A percentile compares a stretch with the other conserved stretches of the same genome.
Evolutionary conservation across 2,329 filamentous ascomycete genomes (phyloP).

Genomic region (Ophiobolus disseminans): DNA sequence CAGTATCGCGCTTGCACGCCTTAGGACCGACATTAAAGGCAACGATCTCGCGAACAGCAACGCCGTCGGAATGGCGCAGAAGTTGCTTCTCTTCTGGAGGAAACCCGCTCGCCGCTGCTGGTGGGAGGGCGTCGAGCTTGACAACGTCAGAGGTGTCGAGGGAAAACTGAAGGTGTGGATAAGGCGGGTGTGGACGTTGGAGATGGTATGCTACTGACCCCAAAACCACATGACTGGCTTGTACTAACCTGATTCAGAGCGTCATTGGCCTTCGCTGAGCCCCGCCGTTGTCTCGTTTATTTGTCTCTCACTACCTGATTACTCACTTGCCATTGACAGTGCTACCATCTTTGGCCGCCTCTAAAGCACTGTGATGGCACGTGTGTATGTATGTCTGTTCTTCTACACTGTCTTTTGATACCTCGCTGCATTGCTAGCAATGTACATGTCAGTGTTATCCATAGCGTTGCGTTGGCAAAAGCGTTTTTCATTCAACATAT

Average conservation of each 20-base stretch:
- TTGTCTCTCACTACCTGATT: constrained; percentile 5
- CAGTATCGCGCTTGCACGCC: constrained; percentile 88
- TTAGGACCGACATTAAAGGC: constrained; percentile 86
- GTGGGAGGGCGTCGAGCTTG: constrained; percentile 97
- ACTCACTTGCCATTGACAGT: constrained; percentile 6
- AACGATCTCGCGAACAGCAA: constrained; percentile 76
- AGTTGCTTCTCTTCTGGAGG: constrained; percentile 95
- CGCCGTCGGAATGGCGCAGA: constrained; percentile 97
- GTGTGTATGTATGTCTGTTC: constrained; percentile 13
- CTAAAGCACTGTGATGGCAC: background rate
- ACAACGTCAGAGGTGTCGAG: constrained; percentile 86
- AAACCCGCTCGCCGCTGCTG: constrained; percentile 96
- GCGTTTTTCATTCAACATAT: background rate
- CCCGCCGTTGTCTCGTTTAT: constrained; percentile 20
- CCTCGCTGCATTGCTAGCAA: constrained; percentile 25
- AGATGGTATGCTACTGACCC: constrained; percentile 70
- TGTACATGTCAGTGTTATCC: constrained; percentile 33
- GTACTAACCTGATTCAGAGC: constrained; percentile 65
- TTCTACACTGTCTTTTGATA: constrained; percentile 36
- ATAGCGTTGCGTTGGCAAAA: constrained; percentile 16
- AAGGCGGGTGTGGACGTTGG: constrained; percentile 94
- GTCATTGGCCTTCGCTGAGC: constrained; percentile 80
- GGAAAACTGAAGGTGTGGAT: constrained; percentile 98
- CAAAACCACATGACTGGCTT: constrained; percentile 17
- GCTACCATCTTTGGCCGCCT: constrained; percentile 9